A percentile compares a stretch with the other conserved stretches of the same genome.
These are phyloP conservation scores for Ceratocystis smalleyi DNA, from an alignment of 2,329 filamentous ascomycete genomes.

Conservation along the genomic window DNA sequence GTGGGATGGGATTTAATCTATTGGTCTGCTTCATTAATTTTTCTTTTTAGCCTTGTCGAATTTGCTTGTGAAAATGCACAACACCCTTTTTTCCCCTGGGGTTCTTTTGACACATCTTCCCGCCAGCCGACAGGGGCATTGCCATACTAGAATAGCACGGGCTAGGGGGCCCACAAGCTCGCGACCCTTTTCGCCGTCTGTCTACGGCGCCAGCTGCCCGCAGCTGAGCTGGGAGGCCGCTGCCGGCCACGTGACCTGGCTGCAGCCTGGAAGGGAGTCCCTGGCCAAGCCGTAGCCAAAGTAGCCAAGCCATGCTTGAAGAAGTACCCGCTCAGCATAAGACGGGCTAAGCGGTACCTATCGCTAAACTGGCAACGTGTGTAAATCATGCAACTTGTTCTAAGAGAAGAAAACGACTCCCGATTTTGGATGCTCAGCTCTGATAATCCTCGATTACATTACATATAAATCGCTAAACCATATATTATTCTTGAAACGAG, in stretches of 20 bases:
- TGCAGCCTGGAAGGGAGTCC: not conserved
- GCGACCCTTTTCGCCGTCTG: not conserved
- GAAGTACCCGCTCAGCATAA: not conserved
- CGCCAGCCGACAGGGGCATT: not conserved
- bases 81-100: not conserved
- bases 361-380: conserved; percentile 2
- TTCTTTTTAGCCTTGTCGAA: not conserved
- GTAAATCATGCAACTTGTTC: not conserved
- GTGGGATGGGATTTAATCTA: not conserved
- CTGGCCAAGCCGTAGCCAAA: not conserved
- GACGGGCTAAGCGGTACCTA: not conserved
- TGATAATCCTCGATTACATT: not conserved
- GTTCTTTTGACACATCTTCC: conserved; percentile 1
- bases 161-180: not conserved
- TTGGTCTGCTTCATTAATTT: not conserved
- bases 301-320: not conserved
- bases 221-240: not conserved
- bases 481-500: not conserved
- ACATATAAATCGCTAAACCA: not conserved
- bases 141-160: not conserved
- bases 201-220: not conserved
- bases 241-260: not conserved
- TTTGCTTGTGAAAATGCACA: conserved; percentile 8
- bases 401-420: not conserved
- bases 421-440: conserved; percentile 1